Evolutionary conservation across 75 land plant genomes (phyloP).

Genomic region (Selaginella moellendorffii): DNA sequence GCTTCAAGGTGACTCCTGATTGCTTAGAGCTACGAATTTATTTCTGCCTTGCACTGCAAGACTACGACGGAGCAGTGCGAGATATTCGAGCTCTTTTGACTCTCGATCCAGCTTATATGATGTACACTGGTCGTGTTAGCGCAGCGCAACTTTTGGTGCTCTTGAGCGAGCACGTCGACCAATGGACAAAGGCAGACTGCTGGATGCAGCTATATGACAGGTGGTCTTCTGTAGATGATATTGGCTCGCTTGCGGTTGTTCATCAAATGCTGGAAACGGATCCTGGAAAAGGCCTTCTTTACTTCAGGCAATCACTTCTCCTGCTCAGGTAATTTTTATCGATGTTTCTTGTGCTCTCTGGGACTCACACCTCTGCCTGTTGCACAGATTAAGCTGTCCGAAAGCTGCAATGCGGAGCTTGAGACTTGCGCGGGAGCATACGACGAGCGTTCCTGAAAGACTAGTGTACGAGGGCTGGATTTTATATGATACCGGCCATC

Average conservation of each 20-base stretch:
- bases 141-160: slow-evolving; percentile 62
- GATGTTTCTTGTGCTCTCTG: not conserved
- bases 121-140: slow-evolving; percentile 73
- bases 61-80: slow-evolving; percentile 55
- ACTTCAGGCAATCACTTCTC: slow-evolving; percentile 90
- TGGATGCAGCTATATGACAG: slow-evolving; percentile 94
- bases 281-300: slow-evolving; percentile 76
- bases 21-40: slow-evolving; percentile 83
- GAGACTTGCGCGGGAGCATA: slow-evolving; percentile 74
- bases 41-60: slow-evolving; percentile 72
- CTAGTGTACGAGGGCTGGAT: slow-evolving; percentile 98
- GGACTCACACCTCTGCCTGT: not conserved
- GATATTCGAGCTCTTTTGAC: slow-evolving; percentile 91
- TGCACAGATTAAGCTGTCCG: slow-evolving; percentile 67
- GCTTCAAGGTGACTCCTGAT: slow-evolving; percentile 80
- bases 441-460: slow-evolving; percentile 63
- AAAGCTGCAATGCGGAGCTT: slow-evolving; percentile 94
- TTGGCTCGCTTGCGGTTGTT: slow-evolving; percentile 88
- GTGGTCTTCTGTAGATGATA: slow-evolving; percentile 97
- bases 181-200: slow-evolving; percentile 91
- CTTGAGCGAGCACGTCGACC: slow-evolving; percentile 72
- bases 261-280: slow-evolving; percentile 97
- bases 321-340: slow-evolving; percentile 52
- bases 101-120: slow-evolving; percentile 59
- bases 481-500: slow-evolving; percentile 88